Conservation (phyloP, 2,329 filamentous ascomycete genomes). For the Exutisphaerella laricina region DNA sequence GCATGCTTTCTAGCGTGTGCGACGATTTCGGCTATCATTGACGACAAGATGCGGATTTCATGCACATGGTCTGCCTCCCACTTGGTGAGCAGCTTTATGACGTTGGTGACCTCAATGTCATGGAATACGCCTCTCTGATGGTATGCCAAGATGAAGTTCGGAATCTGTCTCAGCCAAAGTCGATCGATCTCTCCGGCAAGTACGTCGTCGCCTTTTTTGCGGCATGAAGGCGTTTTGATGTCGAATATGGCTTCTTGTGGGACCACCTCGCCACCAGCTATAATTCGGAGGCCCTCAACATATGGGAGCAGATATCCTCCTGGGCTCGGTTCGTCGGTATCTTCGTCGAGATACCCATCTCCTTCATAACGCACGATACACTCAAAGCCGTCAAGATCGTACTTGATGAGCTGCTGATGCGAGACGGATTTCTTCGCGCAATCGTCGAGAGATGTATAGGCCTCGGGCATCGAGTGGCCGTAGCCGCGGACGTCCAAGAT, state of each 20-base stretch:
- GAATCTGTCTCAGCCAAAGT: conserved; percentile 49
- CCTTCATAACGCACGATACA: conserved; percentile 53
- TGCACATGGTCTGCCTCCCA: conserved; percentile 42
- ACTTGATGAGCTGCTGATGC: conserved; percentile 58
- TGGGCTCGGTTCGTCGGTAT: background rate
- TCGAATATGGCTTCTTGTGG: conserved; percentile 47
- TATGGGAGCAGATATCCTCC: conserved; percentile 1
- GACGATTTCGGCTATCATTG: conserved; percentile 32
- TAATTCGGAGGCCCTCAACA: conserved; percentile 7
- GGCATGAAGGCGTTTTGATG: conserved; percentile 46
- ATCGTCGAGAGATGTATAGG: conserved; percentile 58
- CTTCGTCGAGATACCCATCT: conserved; percentile 48
- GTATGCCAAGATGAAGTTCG: conserved; percentile 49
- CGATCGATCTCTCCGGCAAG: conserved; percentile 41
- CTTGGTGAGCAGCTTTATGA: conserved; percentile 32
- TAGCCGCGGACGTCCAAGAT: conserved; percentile 54
- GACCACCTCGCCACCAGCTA: conserved; percentile 22
- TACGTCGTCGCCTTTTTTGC: conserved; percentile 29
- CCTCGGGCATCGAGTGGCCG: conserved; percentile 62
- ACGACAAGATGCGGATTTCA: conserved; percentile 26
- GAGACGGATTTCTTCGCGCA: conserved; percentile 51
- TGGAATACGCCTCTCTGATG: conserved; percentile 43
- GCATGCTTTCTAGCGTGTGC: conserved; percentile 22
- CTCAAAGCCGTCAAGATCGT: conserved; percentile 50
- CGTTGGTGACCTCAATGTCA: conserved; percentile 38